phyloP scores from a whole-genome alignment of 345 rosid species.

The Hirschfeldia incana region DNA sequence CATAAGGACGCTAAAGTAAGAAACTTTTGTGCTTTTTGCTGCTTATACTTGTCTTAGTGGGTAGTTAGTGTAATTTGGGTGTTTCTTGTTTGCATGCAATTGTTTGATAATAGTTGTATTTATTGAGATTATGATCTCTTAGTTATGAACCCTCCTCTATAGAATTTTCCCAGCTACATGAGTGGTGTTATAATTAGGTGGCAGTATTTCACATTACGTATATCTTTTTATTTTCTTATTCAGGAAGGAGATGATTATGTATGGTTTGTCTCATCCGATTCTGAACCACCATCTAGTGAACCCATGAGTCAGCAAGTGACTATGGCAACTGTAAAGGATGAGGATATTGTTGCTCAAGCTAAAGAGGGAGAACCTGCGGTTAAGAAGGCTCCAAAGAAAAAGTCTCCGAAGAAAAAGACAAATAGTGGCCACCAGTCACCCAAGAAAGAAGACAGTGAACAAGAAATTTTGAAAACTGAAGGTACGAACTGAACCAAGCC shows the following conservation, averaged over 20 bases:
- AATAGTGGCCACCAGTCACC: conserved; percentile 35
- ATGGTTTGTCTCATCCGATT: conserved; percentile 67
- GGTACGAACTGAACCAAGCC: conserved; percentile 40
- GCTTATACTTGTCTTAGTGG: background rate
- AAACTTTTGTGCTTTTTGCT: background rate
- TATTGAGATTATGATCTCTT: background rate
- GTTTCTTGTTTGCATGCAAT: background rate
- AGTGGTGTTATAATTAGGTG: background rate
- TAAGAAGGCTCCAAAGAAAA: conserved; percentile 53
- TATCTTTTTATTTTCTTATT: background rate
- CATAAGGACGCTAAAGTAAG: background rate
- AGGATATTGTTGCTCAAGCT: conserved; percentile 39
- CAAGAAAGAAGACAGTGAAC: conserved; percentile 41
- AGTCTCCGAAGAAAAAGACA: conserved; percentile 47
- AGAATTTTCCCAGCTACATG: background rate
- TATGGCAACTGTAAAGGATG: conserved; percentile 40
- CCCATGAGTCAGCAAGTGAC: conserved; percentile 21
- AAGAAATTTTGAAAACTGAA: conserved; percentile 39
- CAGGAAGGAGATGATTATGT: conserved; percentile 43
- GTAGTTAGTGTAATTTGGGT: background rate
- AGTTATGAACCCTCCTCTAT: background rate
- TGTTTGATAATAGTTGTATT: background rate
- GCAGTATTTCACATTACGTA: background rate
- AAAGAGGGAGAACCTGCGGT: conserved; percentile 35
- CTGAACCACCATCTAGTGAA: conserved; percentile 58